Base-by-base conservation (phyloP, 75 land plant genomes). In the Picea glauca region DNA sequence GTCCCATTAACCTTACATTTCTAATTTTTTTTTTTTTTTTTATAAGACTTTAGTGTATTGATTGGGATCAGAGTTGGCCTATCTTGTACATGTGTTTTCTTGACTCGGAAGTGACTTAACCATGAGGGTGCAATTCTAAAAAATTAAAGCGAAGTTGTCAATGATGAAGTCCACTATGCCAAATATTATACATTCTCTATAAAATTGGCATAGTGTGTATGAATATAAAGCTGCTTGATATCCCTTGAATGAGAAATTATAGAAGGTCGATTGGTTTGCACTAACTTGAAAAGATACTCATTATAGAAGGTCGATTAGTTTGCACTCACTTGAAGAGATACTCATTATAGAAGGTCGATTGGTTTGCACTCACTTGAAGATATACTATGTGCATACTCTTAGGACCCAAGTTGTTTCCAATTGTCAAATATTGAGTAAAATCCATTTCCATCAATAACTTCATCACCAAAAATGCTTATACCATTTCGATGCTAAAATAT, bases 121-220 rank as follows among this genome's bases (percentile, higher is more conserved):
- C 14, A 84, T 33, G 58, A 84, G 57, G n/a, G 35, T 11, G 46
- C 85, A 83, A 13, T 72, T 79, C 60, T 80, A 61, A 70, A 83
- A 80, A 35, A 79, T 67, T 11, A 72, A 83, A 26, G 72, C 74
- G 3, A 26, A 79, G 67, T 90, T 88, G 21, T 90, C 90, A 75
- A 87, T 85, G 50, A 93, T 86, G 90, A 92, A 93, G 66, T 93
- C 96, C 1, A 86, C 78, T 11, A 90, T 93, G n/a, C 92, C 94
- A 15, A 81, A 77, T 13, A 93, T 88, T 77, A 77, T 77, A 63
- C 90, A 90, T 60, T 83, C 66, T 60, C 75, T 75, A 84, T 83
- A 90, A 64, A 83, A 83, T 54, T 90, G 92, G 18, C 90, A 83
- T n/a, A 88, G 75, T 30, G 79, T 70, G 30, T 88, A 90, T 0